phyloP scores from a whole-genome alignment of 306 rosid species.

The Benincasa hispida region DNA sequence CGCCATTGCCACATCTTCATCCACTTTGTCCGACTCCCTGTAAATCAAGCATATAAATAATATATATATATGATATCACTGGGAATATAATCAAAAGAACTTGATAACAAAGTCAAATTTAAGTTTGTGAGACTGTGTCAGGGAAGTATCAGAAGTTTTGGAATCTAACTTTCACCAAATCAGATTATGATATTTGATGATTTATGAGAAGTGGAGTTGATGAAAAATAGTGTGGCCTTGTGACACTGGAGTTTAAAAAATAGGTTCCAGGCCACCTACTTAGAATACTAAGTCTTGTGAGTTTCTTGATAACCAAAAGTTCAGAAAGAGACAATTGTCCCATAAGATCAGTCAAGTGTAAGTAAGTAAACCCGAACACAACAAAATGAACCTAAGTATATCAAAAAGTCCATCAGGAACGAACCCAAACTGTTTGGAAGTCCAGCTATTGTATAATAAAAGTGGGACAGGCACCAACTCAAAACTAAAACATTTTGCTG shows the following conservation, averaged over 20 bases:
- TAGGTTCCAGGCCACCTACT: neutral
- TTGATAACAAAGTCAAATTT: neutral
- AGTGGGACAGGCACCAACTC: neutral
- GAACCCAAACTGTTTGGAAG: neutral
- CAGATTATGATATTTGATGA: neutral
- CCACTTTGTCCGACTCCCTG: conserved; percentile 63
- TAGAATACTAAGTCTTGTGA: neutral
- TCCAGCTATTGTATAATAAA: neutral
- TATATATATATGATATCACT: neutral
- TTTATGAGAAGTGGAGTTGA: neutral
- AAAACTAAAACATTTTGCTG: conserved; percentile 3
- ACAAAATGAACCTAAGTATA: too few relatives aligned
- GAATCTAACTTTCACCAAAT: neutral
- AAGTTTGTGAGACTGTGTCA: neutral
- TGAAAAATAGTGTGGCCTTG: neutral
- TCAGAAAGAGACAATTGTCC: neutral
- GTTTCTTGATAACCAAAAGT: neutral
- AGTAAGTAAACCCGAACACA: too few relatives aligned
- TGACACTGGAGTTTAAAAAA: neutral
- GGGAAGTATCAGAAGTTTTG: neutral
- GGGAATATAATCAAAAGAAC: neutral
- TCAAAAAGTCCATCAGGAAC: neutral
- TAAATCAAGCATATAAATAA: neutral
- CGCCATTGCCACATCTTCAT: conserved; percentile 37
- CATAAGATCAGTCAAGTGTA: neutral